Percentiles rank a stretch among this genome's conserved stretches.
phyloP scores from a whole-genome alignment of 2,329 filamentous ascomycete genomes.

The Fusarium sp. region DNA sequence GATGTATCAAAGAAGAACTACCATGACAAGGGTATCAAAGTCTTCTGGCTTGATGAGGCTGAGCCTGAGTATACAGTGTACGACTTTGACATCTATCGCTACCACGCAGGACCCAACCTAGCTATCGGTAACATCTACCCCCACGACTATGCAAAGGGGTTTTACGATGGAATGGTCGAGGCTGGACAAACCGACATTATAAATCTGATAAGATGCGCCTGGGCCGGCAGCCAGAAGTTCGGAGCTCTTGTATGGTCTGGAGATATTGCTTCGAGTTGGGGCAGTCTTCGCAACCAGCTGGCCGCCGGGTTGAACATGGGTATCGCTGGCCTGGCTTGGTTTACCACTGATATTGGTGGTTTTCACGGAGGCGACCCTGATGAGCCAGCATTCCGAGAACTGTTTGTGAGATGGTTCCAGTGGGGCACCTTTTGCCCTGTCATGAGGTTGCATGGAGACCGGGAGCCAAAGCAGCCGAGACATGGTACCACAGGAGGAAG shows the following conservation, averaged over 20 bases:
- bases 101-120: conserved; percentile 54
- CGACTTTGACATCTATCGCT: conserved; percentile 74
- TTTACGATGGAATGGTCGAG: conserved; percentile 70
- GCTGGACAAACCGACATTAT: conserved; percentile 70
- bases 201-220: conserved; percentile 67
- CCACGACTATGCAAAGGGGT: conserved; percentile 69
- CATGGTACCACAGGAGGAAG: conserved; percentile 54
- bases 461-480: conserved; percentile 66
- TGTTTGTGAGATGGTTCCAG: conserved; percentile 78
- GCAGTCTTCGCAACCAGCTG: conserved; percentile 70
- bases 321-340: conserved; percentile 76
- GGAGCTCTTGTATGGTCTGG: conserved; percentile 77
- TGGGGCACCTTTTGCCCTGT: conserved; percentile 78
- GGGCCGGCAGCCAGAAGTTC: conserved; percentile 71
- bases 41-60: conserved; percentile 79
- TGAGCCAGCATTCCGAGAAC: conserved; percentile 70
- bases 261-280: conserved; percentile 76
- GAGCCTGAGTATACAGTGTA: conserved; percentile 76
- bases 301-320: conserved; percentile 77
- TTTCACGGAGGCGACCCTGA: conserved; percentile 75
- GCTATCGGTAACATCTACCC: conserved; percentile 73
- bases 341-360: conserved; percentile 79
- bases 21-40: conserved; percentile 71
- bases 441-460: conserved; percentile 76
- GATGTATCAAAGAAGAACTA: conserved; percentile 71